Evolutionary conservation across 257 asterid genomes (phyloP).

Genomic region (Nicotiana sylvestris): DNA sequence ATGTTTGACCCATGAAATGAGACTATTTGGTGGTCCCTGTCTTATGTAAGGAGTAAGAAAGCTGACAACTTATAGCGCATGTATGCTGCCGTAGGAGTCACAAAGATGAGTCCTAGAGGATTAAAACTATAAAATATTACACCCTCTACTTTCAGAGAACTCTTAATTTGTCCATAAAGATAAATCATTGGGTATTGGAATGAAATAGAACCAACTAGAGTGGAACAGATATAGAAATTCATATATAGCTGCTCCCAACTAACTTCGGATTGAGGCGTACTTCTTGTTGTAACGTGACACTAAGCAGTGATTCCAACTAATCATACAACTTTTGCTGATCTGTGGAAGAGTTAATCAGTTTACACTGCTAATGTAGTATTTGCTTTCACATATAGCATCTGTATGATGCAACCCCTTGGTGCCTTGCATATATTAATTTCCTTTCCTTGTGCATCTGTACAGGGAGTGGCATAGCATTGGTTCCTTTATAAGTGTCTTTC

Average conservation of each 20-base stretch:
- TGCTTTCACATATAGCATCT: slow-evolving; percentile 2
- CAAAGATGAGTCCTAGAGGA: slow-evolving; percentile 1
- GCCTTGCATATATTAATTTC: background rate
- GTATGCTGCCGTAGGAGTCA: background rate
- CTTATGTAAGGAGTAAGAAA: background rate
- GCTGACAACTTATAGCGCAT: background rate
- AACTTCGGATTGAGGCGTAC: slow-evolving; percentile 4
- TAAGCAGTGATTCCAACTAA: background rate
- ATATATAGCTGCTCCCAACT: background rate
- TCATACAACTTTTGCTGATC: background rate
- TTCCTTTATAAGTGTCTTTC: background rate
- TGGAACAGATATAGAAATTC: background rate
- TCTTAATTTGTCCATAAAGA: background rate
- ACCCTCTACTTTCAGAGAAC: slow-evolving; percentile 7
- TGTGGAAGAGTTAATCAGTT: slow-evolving; percentile 1
- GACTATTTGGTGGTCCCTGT: background rate
- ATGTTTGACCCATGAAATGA: slow-evolving; percentile 2
- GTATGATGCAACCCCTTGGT: background rate
- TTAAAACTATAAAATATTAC: background rate
- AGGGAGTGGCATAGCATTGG: background rate
- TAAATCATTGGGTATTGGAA: background rate
- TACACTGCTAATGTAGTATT: background rate
- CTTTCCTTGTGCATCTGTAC: background rate
- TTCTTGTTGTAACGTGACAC: background rate
- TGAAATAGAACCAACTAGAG: background rate